A percentile compares a stretch with the other conserved stretches of the same genome.
Evolutionary conservation across 2,329 filamentous ascomycete genomes (phyloP).

Genomic region (Apiospora sp.): DNA sequence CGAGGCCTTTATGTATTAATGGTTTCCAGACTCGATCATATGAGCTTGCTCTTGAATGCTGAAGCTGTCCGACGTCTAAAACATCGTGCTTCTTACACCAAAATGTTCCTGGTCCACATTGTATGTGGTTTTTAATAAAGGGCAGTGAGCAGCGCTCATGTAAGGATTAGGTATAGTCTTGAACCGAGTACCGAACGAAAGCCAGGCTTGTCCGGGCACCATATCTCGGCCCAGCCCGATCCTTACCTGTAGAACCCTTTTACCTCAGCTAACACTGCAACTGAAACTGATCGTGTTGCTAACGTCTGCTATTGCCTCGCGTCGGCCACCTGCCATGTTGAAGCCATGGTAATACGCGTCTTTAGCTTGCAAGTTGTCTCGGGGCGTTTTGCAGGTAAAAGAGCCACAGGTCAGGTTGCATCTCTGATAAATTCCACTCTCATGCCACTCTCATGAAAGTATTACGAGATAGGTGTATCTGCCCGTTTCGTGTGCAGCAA

Average conservation of each 20-base stretch:
- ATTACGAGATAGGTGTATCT: background rate
- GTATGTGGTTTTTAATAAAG: too few species aligned
- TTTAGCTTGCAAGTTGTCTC: background rate
- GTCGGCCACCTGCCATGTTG: background rate
- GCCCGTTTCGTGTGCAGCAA: constrained; percentile 6
- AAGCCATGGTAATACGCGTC: background rate
- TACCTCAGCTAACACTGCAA: background rate
- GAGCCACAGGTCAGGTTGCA: background rate
- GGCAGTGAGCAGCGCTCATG: too few species aligned
- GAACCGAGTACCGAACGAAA: background rate
- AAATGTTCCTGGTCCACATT: too few species aligned
- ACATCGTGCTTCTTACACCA: too few species aligned
- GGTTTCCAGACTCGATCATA: too few species aligned
- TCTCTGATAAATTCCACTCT: background rate
- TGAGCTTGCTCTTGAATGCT: too few species aligned
- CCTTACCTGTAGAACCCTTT: background rate
- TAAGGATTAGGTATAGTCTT: too few species aligned
- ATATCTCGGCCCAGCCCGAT: background rate
- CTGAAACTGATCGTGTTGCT: background rate
- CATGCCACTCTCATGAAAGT: background rate
- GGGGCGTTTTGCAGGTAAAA: background rate
- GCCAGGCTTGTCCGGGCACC: background rate
- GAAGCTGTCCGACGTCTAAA: too few species aligned
- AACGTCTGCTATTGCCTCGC: background rate
- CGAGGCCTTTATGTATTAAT: too few species aligned